phyloP scores from a whole-genome alignment of 768 basidiomycete genomes.

The Neoboletus subvelutipes region DNA sequence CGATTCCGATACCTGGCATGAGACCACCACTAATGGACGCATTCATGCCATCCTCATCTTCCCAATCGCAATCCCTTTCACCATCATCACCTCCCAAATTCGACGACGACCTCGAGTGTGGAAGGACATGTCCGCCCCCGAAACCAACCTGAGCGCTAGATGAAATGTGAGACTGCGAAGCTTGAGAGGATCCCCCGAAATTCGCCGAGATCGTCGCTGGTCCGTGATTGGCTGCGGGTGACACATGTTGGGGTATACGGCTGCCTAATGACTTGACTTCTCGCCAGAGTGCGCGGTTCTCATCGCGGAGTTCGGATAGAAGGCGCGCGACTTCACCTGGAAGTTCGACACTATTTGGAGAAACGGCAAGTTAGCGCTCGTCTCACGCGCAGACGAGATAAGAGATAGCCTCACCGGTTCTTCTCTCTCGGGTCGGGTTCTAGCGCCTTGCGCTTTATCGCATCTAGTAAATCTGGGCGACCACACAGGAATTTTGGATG shows the following conservation, averaged over 20 bases:
- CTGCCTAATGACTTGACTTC: constrained; percentile 26
- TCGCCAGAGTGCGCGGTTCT: constrained; percentile 60
- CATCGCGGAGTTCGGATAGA: constrained; percentile 67
- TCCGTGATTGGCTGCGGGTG: constrained; percentile 1
- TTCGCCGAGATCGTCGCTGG: constrained; percentile 3
- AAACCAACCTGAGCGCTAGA: constrained; percentile 7
- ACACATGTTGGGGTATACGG: constrained; percentile 22
- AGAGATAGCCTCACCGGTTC: constrained; percentile 22
- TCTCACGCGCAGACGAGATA: neutral
- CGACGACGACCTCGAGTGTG: constrained; percentile 30
- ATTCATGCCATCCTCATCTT: constrained; percentile 28
- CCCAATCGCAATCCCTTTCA: constrained; percentile 30
- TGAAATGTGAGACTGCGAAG: constrained; percentile 10
- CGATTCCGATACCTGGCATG: constrained; percentile 15
- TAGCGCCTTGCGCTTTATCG: constrained; percentile 83
- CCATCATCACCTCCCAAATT: constrained; percentile 27
- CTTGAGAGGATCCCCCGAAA: constrained; percentile 9
- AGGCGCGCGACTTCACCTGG: constrained; percentile 66
- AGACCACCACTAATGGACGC: constrained; percentile 1
- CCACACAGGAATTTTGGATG: constrained; percentile 84
- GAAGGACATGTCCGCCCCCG: constrained; percentile 19
- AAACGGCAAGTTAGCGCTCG: constrained; percentile 2
- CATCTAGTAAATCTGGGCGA: constrained; percentile 76
- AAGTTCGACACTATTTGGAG: constrained; percentile 66
- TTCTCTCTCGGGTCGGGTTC: constrained; percentile 67